Conservation (phyloP, 2,329 filamentous ascomycete species). For the Hortaea werneckii region DNA sequence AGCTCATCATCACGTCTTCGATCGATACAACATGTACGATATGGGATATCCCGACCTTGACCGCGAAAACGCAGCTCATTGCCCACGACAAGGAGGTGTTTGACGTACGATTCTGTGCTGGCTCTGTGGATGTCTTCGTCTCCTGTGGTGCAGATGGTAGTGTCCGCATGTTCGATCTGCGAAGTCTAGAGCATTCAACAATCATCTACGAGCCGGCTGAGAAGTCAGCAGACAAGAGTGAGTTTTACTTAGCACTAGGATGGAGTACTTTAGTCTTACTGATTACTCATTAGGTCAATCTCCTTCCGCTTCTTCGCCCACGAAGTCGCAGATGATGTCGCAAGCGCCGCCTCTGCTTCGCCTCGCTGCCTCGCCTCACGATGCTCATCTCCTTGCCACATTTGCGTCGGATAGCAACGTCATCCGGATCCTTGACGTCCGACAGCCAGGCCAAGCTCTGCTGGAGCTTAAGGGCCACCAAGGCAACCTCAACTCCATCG, state of each 20-base stretch:
- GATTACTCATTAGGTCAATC: constrained; percentile 20
- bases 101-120: constrained; percentile 94
- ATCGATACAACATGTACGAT: constrained; percentile 99
- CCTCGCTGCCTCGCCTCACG: constrained; percentile 83
- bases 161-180: constrained; percentile 95
- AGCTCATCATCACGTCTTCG: constrained; percentile 94
- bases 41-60: constrained; percentile 97
- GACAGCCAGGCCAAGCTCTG: constrained; percentile 89
- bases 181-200: constrained; percentile 92
- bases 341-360: constrained; percentile 59
- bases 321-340: constrained; percentile 58
- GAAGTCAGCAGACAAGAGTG: constrained; percentile 51
- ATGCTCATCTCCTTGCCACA: constrained; percentile 90
- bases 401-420: constrained; percentile 89
- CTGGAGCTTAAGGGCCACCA: constrained; percentile 86
- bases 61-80: constrained; percentile 95
- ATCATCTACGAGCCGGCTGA: constrained; percentile 97
- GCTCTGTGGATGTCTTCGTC: constrained; percentile 97
- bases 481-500: constrained; percentile 78
- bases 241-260: constrained; percentile 5
- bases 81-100: constrained; percentile 99
- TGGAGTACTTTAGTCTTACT: background rate
- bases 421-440: constrained; percentile 89
- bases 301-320: constrained; percentile 57
- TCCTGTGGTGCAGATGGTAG: constrained; percentile 96